These are phyloP conservation scores for Solanum chiquidenum DNA, from an alignment of 257 asterid genomes.

Conservation along the genomic window DNA sequence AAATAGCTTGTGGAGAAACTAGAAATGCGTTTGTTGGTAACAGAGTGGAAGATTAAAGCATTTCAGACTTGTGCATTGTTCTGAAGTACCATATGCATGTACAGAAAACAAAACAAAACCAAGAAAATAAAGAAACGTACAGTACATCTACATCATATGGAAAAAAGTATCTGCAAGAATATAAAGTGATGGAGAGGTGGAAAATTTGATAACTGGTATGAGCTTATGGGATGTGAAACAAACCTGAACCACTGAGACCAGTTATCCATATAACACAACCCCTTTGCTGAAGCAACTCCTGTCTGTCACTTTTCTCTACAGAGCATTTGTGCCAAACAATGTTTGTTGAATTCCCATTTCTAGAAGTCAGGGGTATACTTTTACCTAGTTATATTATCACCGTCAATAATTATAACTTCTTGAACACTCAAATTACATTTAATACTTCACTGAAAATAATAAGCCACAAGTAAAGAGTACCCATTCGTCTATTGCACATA, in stretches of 20 bases:
- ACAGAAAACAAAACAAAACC: background rate
- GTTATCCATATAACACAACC: constrained; percentile 98
- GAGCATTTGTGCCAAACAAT: constrained; percentile 90
- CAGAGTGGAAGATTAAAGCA: background rate
- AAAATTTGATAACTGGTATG: background rate
- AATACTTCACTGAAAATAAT: background rate
- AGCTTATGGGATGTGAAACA: constrained; percentile 8
- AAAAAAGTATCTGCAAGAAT: background rate
- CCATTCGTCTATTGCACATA: background rate
- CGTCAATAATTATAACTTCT: background rate
- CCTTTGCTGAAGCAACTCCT: constrained; percentile 83
- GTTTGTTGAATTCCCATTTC: constrained; percentile 65
- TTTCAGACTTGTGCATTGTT: background rate
- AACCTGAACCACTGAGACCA: constrained; percentile 99
- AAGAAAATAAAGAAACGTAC: background rate
- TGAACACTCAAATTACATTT: background rate
- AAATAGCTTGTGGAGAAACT: background rate
- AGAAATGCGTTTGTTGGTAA: background rate
- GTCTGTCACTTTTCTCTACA: constrained; percentile 66
- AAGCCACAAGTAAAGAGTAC: background rate
- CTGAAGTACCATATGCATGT: background rate
- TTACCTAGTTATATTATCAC: constrained; percentile 28
- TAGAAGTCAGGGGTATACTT: constrained; percentile 24
- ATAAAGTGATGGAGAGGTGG: background rate
- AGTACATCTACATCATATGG: background rate